A percentile compares a stretch with the other conserved stretches of the same genome.
Conservation (phyloP, 2,329 filamentous ascomycete genomes). For the Xylogone sp. region DNA sequence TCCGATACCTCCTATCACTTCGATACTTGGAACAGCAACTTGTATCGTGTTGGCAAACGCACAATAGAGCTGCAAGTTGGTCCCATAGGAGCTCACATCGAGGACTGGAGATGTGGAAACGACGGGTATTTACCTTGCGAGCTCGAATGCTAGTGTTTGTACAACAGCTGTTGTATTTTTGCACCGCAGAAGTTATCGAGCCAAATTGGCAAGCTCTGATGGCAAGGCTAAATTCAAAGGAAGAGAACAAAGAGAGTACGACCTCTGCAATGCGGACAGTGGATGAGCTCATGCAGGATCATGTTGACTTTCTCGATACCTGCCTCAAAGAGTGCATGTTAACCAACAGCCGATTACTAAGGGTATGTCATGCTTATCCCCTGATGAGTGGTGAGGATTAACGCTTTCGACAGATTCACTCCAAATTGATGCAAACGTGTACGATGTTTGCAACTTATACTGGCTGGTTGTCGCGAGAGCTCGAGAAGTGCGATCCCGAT, state of each 20-base stretch:
- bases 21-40: constrained; percentile 87
- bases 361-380: constrained; percentile 49
- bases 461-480: constrained; percentile 76
- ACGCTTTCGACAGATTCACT: constrained; percentile 69
- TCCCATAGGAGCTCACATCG: constrained; percentile 71
- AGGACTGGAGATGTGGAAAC: constrained; percentile 85
- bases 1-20: constrained; percentile 87
- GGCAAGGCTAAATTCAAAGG: constrained; percentile 70
- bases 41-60: constrained; percentile 84
- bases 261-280: constrained; percentile 64
- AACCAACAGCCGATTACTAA: constrained; percentile 89
- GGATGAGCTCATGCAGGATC: constrained; percentile 97
- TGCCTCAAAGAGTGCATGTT: constrained; percentile 99
- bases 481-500: constrained; percentile 80
- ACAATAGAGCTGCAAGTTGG: constrained; percentile 79
- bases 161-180: constrained; percentile 95
- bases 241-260: constrained; percentile 36
- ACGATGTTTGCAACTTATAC: constrained; percentile 91
- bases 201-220: constrained; percentile 96
- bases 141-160: constrained; percentile 96
- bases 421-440: constrained; percentile 94
- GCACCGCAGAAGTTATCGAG: constrained; percentile 94
- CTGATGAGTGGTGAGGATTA: background rate
- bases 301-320: constrained; percentile 96
- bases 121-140: constrained; percentile 84